Conservation (phyloP, 176 grass and related monocot genomes). For the Oryza australiensis region DNA sequence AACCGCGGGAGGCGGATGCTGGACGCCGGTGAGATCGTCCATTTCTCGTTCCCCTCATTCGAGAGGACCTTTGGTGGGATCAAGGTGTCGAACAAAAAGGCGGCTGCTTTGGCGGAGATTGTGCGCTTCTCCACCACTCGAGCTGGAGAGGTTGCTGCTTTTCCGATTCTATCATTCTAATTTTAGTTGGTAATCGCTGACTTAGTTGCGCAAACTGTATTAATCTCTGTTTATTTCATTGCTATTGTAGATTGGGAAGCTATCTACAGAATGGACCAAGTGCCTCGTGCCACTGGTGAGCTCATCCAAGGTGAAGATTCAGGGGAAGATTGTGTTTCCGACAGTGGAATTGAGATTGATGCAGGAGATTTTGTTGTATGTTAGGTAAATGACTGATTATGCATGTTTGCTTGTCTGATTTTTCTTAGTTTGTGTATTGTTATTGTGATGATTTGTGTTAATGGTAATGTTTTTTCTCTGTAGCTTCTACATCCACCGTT, state of each 20-base stretch:
- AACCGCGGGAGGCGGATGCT: constrained; percentile 55
- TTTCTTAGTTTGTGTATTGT: background rate
- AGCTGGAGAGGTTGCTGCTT: constrained; percentile 65
- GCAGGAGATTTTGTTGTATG: constrained; percentile 74
- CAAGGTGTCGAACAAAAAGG: constrained; percentile 51
- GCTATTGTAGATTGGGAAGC: constrained; percentile 65
- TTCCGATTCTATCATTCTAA: background rate
- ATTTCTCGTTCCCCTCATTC: constrained; percentile 69
- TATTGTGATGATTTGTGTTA: background rate
- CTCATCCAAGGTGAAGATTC: constrained; percentile 82
- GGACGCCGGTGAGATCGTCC: constrained; percentile 73
- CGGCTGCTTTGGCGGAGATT: constrained; percentile 51
- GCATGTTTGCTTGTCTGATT: background rate
- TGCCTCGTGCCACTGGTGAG: constrained; percentile 75
- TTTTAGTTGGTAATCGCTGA: background rate
- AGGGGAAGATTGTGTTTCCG: constrained; percentile 48
- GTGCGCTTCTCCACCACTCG: constrained; percentile 91
- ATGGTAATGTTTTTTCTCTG: background rate
- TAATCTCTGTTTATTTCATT: background rate
- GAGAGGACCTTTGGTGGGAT: constrained; percentile 33
- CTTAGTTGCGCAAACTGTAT: background rate
- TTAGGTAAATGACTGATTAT: constrained; percentile 48
- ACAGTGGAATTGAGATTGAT: constrained; percentile 60
- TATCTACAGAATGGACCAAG: constrained; percentile 65
- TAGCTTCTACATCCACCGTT: constrained; percentile 89